Evolutionary conservation across 306 rosid genomes (phyloP).

Genomic region (Sechiopsis laciniata): DNA sequence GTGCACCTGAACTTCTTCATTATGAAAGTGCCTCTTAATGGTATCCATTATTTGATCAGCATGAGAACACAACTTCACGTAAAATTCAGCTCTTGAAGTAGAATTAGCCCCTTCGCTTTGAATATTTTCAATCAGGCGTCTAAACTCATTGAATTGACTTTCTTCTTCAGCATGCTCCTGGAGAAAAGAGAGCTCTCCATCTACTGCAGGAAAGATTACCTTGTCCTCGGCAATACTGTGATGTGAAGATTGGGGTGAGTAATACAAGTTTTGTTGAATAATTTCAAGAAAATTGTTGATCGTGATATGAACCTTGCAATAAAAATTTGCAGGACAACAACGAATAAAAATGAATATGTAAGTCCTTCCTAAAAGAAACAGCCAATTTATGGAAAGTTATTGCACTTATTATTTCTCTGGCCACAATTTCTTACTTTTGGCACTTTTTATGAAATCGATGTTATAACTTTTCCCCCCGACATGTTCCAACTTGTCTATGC

Average conservation of each 20-base stretch:
- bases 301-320: slow-evolving; percentile 1
- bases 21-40: slow-evolving; percentile 73
- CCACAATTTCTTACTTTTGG: not conserved
- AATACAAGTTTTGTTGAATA: slow-evolving; percentile 3
- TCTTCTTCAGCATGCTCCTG: slow-evolving; percentile 94
- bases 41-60: slow-evolving; percentile 97
- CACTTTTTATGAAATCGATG: not conserved
- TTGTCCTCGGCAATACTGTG: slow-evolving; percentile 97
- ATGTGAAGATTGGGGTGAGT: slow-evolving; percentile 27
- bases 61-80: slow-evolving; percentile 73
- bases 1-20: slow-evolving; percentile 91
- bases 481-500: not conserved
- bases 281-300: not conserved
- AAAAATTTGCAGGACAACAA: not conserved
- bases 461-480: not conserved
- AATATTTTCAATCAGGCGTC: slow-evolving; percentile 78
- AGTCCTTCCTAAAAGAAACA: not conserved
- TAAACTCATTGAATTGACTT: slow-evolving; percentile 86
- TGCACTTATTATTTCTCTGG: not conserved
- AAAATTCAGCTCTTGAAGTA: slow-evolving; percentile 73
- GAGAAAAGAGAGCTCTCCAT: slow-evolving; percentile 76
- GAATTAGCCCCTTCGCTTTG: slow-evolving; percentile 79
- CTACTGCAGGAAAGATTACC: slow-evolving; percentile 95
- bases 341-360: not conserved
- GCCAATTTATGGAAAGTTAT: not conserved